phyloP scores from a whole-genome alignment of 106 monocot species.

The Vanilla planifolia region DNA sequence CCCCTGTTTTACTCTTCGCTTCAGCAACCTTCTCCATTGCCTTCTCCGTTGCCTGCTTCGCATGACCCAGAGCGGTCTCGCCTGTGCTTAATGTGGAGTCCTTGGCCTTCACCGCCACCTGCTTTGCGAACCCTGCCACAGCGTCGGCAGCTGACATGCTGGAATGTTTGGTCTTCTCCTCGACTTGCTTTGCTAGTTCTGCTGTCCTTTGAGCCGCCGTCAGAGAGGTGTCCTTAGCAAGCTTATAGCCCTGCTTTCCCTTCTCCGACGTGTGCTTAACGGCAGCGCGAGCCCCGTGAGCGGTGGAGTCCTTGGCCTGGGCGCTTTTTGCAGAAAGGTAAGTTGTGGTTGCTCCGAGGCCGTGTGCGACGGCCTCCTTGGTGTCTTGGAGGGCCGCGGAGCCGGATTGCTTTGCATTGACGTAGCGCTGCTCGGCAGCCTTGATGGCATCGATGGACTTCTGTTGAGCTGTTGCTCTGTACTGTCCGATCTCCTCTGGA shows the following conservation, averaged over 20 bases:
- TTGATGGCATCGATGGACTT: constrained; percentile 57
- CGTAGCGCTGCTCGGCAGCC: constrained; percentile 62
- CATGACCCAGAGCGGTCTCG: not conserved
- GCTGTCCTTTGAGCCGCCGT: constrained; percentile 7
- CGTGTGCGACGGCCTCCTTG: constrained; percentile 33
- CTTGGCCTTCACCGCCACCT: not conserved
- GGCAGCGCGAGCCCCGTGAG: no score
- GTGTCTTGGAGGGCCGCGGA: constrained; percentile 23
- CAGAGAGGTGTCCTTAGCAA: constrained; percentile 16
- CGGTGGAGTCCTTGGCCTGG: constrained; percentile 11
- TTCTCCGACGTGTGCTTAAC: constrained; percentile 23
- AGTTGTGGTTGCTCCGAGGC: constrained; percentile 15
- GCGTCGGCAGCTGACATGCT: constrained; percentile 5
- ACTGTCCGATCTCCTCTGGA: constrained; percentile 39
- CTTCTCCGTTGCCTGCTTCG: not conserved
- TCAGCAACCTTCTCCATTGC: not conserved
- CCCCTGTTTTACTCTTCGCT: not conserved
- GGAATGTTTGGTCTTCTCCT: constrained; percentile 20
- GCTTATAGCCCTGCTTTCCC: constrained; percentile 17
- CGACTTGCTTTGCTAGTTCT: constrained; percentile 14
- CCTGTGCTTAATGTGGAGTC: not conserved
- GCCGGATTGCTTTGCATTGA: constrained; percentile 41
- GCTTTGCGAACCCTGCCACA: constrained; percentile 2
- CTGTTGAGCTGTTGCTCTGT: constrained; percentile 56
- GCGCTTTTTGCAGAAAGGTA: constrained; percentile 18